These are phyloP conservation scores for Cytospora schulzeri DNA, from an alignment of 2,329 filamentous ascomycete genomes.

Conservation along the genomic window DNA sequence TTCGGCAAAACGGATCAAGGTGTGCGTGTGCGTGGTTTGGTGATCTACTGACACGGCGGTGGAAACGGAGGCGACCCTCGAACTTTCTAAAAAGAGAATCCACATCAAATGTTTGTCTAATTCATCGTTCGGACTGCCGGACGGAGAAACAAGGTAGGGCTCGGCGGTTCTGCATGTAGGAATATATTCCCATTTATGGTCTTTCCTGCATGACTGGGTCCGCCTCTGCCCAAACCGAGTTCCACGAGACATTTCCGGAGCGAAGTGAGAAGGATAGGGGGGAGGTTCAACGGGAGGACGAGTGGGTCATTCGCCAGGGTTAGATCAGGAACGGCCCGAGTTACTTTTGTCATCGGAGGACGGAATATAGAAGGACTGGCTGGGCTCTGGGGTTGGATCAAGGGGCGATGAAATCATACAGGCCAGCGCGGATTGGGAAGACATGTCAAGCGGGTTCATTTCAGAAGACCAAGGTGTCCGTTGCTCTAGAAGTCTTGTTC, in stretches of 20 bases:
- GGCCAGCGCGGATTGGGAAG: not conserved
- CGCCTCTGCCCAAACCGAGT: not conserved
- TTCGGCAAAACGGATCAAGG: conserved; percentile 14
- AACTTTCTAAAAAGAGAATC: not conserved
- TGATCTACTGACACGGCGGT: not conserved
- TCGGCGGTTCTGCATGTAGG: conserved; percentile 1
- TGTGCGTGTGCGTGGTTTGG: conserved; percentile 1
- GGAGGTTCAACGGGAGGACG: not conserved
- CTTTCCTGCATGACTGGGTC: conserved; percentile 2
- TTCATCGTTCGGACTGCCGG: not conserved
- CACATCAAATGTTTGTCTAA: conserved; percentile 1
- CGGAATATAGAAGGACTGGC: not conserved
- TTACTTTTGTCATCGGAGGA: not conserved
- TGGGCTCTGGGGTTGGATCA: not conserved
- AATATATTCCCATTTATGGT: conserved; percentile 2
- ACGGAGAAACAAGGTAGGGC: not conserved
- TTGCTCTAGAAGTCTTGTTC: not conserved
- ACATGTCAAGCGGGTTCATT: not conserved
- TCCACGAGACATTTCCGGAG: not conserved
- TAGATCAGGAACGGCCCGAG: not conserved
- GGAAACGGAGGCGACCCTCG: conserved; percentile 1
- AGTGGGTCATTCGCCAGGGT: not conserved
- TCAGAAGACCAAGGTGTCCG: not conserved
- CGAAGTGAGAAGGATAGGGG: not conserved
- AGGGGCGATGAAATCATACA: not conserved